Conservation (phyloP, 1,139 yeast genomes). For the Yamadazyma sp. region DNA sequence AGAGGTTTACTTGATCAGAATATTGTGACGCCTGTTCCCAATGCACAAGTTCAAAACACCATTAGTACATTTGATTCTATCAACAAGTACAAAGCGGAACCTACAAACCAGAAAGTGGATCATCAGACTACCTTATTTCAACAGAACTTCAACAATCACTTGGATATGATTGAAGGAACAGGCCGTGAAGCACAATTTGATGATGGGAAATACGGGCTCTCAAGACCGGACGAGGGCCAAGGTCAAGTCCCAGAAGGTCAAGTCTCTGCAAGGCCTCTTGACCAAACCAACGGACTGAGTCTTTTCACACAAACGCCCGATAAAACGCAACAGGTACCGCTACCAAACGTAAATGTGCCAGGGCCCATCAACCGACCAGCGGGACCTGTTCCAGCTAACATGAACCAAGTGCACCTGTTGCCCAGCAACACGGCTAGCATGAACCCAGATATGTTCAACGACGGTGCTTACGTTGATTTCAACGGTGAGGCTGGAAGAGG, state of each 20-base stretch:
- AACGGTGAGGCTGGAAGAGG: neutral
- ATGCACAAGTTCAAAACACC: constrained; percentile 25
- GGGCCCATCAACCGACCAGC: neutral
- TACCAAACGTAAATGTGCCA: neutral
- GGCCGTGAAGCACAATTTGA: neutral
- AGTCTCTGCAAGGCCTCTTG: neutral
- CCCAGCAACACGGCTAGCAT: constrained; percentile 3
- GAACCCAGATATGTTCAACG: neutral
- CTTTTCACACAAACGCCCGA: neutral
- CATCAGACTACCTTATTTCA: constrained; percentile 8
- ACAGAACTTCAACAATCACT: constrained; percentile 10
- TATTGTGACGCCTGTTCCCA: constrained; percentile 8
- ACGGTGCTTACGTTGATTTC: neutral
- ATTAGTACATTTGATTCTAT: constrained; percentile 37
- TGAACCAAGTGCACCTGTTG: neutral
- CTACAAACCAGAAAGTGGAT: neutral
- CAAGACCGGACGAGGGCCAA: constrained; percentile 6
- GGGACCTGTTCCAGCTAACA: neutral
- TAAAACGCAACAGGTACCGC: neutral
- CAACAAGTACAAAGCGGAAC: constrained; percentile 20
- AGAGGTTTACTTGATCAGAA: constrained; percentile 11
- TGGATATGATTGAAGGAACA: constrained; percentile 7
- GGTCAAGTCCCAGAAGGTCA: too few relatives aligned
- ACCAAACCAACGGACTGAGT: neutral
- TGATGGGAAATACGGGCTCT: neutral